phyloP scores from a whole-genome alignment of 805 yeast species.

The Brettanomyces sp. region DNA sequence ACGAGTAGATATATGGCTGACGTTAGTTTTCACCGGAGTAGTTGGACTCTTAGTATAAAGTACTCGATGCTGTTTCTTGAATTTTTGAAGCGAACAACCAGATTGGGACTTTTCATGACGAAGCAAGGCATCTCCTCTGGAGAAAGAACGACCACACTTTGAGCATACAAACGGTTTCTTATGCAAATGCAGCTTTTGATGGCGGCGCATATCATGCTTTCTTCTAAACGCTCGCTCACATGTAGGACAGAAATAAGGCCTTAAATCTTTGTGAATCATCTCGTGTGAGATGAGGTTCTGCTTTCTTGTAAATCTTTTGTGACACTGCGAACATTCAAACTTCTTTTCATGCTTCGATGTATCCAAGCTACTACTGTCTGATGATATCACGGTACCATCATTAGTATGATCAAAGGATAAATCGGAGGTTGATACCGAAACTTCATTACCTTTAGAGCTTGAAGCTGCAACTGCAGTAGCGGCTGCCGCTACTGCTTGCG shows the following conservation, averaged over 20 bases:
- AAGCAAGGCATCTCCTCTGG: conserved; percentile 67
- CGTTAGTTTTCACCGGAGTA: too few relatives aligned
- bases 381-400: not conserved
- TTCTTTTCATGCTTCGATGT: conserved; percentile 18
- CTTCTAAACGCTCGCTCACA: conserved; percentile 61
- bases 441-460: not conserved
- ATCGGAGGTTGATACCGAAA: not conserved
- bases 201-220: conserved; percentile 69
- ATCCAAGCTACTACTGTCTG: not conserved
- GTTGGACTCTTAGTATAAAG: too few relatives aligned
- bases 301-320: conserved; percentile 57
- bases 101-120: conserved; percentile 46
- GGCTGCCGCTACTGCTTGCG: conserved; percentile 1
- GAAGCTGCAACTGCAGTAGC: conserved; percentile 5
- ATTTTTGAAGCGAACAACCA: conserved; percentile 15
- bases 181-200: conserved; percentile 67
- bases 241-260: conserved; percentile 53
- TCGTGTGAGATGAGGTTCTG: conserved; percentile 70
- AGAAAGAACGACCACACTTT: conserved; percentile 55
- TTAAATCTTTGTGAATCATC: conserved; percentile 54
- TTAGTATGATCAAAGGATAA: not conserved
- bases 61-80: not conserved
- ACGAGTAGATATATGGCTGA: too few relatives aligned
- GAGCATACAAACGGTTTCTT: conserved; percentile 59
- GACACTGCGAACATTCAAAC: conserved; percentile 49